Conservation (phyloP, 352 stramenopile species). For the Globisporangium paroecandrum region DNA sequence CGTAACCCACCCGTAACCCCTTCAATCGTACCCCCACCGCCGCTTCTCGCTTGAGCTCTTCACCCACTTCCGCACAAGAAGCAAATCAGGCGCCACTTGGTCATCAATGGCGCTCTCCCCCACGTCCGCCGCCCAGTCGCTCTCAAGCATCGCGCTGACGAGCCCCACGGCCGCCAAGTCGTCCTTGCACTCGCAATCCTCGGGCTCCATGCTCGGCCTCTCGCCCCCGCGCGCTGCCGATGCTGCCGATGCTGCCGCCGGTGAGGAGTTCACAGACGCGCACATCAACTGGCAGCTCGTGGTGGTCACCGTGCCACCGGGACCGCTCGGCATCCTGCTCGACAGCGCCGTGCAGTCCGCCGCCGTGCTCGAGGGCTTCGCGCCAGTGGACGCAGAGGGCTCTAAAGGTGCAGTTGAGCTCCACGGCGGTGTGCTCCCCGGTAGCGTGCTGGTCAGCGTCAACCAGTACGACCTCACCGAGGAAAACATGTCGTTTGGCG, state of each 20-base stretch:
- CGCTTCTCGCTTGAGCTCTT: background rate
- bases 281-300: slow-evolving; percentile 23
- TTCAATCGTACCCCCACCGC: no score
- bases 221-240: slow-evolving; percentile 4
- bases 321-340: slow-evolving; percentile 67
- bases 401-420: slow-evolving; percentile 41
- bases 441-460: slow-evolving; percentile 51
- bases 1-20: no score
- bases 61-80: slow-evolving; percentile 2
- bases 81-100: background rate
- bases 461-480: slow-evolving; percentile 59
- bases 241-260: background rate
- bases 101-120: slow-evolving; percentile 1
- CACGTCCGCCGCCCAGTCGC: background rate
- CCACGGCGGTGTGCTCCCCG: slow-evolving; percentile 32
- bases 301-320: slow-evolving; percentile 46
- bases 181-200: background rate
- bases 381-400: slow-evolving; percentile 37
- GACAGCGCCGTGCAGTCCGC: slow-evolving; percentile 35
- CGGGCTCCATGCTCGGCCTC: background rate
- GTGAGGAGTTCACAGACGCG: slow-evolving; percentile 13
- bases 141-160: slow-evolving; percentile 7
- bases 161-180: slow-evolving; percentile 5
- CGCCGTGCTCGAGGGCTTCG: slow-evolving; percentile 67
- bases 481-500: slow-evolving; percentile 39